Evolutionary conservation across 257 asterid species (phyloP).

Genomic region (Paraleonurus japonicus): DNA sequence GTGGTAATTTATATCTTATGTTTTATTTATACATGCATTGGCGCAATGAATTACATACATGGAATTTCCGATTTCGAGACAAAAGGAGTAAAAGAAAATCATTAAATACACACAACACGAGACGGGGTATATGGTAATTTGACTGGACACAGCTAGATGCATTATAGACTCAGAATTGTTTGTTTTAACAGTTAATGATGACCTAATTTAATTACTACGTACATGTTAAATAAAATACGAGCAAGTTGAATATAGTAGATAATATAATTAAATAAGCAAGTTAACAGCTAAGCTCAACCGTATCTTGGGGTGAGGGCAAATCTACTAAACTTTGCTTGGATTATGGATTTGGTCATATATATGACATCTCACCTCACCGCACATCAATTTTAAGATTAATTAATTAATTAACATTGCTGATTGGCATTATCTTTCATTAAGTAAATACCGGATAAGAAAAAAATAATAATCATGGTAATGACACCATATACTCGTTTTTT

Average conservation of each 20-base stretch:
- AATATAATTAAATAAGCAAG: background rate
- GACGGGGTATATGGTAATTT: constrained; percentile 7
- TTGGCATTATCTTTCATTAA: background rate
- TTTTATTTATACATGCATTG: background rate
- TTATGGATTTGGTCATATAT: constrained; percentile 22
- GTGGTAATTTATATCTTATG: too few relatives aligned
- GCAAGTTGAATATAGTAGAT: background rate
- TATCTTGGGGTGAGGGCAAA: constrained; percentile 22
- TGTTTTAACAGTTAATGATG: constrained; percentile 6
- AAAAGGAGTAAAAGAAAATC: background rate
- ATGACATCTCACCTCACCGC: background rate
- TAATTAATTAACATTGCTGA: background rate
- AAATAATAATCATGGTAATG: background rate
- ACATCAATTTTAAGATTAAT: background rate
- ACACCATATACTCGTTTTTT: background rate
- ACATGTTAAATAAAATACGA: background rate
- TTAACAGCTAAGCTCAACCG: constrained; percentile 21
- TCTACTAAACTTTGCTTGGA: constrained; percentile 25
- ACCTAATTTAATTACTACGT: background rate
- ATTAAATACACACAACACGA: constrained; percentile 2
- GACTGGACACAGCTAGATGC: constrained; percentile 28
- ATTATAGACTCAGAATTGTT: background rate
- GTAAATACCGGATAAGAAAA: background rate
- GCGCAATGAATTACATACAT: background rate
- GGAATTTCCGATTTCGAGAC: background rate